These are phyloP conservation scores for Penicillium soppii DNA, from an alignment of 495 filamentous ascomycete genomes.

Conservation along the genomic window DNA sequence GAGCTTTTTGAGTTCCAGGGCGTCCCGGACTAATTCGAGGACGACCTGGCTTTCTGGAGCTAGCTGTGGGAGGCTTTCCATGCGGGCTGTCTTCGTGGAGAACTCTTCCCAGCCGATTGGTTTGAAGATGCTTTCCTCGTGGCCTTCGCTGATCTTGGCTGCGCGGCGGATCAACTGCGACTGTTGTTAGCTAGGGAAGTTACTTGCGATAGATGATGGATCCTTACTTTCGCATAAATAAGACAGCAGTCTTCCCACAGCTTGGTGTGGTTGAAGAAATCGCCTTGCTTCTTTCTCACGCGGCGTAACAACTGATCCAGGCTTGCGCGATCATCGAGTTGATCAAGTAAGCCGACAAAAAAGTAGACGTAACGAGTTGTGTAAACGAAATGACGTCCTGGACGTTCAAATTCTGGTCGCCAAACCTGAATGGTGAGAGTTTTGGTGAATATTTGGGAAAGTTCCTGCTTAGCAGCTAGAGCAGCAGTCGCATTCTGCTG, in stretches of 20 bases:
- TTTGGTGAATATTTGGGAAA: slow-evolving; percentile 90
- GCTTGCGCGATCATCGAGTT: slow-evolving; percentile 72
- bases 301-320: slow-evolving; percentile 80
- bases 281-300: slow-evolving; percentile 75
- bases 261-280: slow-evolving; percentile 80
- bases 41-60: slow-evolving; percentile 36
- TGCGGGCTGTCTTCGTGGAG: slow-evolving; percentile 53
- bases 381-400: slow-evolving; percentile 92
- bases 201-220: background rate
- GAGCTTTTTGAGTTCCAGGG: slow-evolving; percentile 84
- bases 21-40: slow-evolving; percentile 78
- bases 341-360: slow-evolving; percentile 69
- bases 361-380: slow-evolving; percentile 86
- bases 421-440: slow-evolving; percentile 94
- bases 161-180: slow-evolving; percentile 62
- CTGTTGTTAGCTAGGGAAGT: slow-evolving; percentile 13
- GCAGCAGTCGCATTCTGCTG: slow-evolving; percentile 48
- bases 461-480: slow-evolving; percentile 66
- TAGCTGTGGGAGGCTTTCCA: slow-evolving; percentile 53
- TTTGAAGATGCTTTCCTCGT: slow-evolving; percentile 79
- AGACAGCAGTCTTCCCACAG: slow-evolving; percentile 82
- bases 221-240: slow-evolving; percentile 60
- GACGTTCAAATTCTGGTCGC: slow-evolving; percentile 89
- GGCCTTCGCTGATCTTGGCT: slow-evolving; percentile 60
- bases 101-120: slow-evolving; percentile 80